phyloP scores from a whole-genome alignment of 2,329 filamentous ascomycete genomes.

The Cytospora piceicola region DNA sequence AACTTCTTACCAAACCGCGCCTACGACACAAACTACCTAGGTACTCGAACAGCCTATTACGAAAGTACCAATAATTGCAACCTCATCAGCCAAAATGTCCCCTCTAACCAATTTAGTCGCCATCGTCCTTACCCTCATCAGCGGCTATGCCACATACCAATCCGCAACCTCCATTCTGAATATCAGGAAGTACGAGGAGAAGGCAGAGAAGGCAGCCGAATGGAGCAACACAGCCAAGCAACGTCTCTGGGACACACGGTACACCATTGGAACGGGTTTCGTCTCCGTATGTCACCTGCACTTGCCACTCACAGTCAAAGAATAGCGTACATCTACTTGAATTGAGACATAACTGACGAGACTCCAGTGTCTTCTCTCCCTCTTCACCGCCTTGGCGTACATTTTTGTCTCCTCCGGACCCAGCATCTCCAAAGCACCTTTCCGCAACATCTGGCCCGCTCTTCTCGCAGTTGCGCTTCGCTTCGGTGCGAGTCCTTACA shows the following conservation, averaged over 20 bases:
- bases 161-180: slow-evolving; percentile 37
- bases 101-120: slow-evolving; percentile 31
- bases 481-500: slow-evolving; percentile 33
- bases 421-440: slow-evolving; percentile 21
- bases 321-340: neutral
- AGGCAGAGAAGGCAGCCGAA: slow-evolving; percentile 38
- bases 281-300: slow-evolving; percentile 32
- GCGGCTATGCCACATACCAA: slow-evolving; percentile 34
- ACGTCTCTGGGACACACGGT: slow-evolving; percentile 37
- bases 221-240: slow-evolving; percentile 38
- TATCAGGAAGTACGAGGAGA: slow-evolving; percentile 37
- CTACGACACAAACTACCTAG: neutral
- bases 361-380: slow-evolving; percentile 25
- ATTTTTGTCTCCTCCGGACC: slow-evolving; percentile 21
- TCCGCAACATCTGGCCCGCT: slow-evolving; percentile 31
- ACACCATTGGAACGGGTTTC: slow-evolving; percentile 38
- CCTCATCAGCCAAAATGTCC: slow-evolving; percentile 20
- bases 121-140: slow-evolving; percentile 30
- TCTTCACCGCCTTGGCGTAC: slow-evolving; percentile 25
- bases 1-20: neutral
- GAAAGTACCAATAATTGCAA: neutral
- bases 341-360: neutral
- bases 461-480: slow-evolving; percentile 31
- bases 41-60: neutral
- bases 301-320: too few relatives aligned